Percentiles rank a stretch among this genome's conserved stretches.
Conservation (phyloP, 805 yeast species). For the Saccharomycopsis capsularis region DNA sequence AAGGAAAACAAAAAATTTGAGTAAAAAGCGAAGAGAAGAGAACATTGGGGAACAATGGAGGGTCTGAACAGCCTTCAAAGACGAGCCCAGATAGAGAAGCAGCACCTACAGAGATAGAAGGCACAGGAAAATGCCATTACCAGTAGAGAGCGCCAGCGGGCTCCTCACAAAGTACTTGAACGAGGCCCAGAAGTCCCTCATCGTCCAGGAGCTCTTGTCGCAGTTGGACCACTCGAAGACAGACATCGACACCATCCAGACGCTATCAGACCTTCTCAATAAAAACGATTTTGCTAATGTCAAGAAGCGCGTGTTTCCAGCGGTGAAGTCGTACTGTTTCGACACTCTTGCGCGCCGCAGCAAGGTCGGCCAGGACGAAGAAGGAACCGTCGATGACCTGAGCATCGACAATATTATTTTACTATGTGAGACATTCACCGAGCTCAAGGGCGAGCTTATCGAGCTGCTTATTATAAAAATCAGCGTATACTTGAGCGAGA, state of each 20-base stretch:
- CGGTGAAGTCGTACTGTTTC: conserved; percentile 12
- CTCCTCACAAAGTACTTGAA: conserved; percentile 6
- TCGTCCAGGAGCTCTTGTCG: conserved; percentile 4
- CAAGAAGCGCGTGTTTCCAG: background rate
- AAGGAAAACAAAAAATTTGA: too few relatives aligned
- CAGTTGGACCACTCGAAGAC: background rate
- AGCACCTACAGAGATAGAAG: too few relatives aligned
- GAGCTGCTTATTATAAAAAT: background rate
- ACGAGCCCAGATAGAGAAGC: too few relatives aligned
- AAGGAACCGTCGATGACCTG: background rate
- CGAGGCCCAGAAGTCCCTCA: conserved; percentile 2
- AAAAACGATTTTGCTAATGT: background rate
- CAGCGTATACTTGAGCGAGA: background rate
- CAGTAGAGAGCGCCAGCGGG: background rate
- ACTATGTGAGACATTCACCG: background rate
- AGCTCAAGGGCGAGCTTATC: background rate
- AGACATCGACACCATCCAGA: background rate
- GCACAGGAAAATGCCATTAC: background rate
- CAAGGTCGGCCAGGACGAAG: background rate
- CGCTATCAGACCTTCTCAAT: conserved; percentile 4
- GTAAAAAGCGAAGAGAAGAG: too few relatives aligned
- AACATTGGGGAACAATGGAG: too few relatives aligned
- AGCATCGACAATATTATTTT: conserved; percentile 1
- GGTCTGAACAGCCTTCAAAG: too few relatives aligned
- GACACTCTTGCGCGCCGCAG: background rate